A percentile compares a stretch with the other conserved stretches of the same genome.
phyloP scores from a whole-genome alignment of 345 rosid genomes.

The Populus pruinosa region DNA sequence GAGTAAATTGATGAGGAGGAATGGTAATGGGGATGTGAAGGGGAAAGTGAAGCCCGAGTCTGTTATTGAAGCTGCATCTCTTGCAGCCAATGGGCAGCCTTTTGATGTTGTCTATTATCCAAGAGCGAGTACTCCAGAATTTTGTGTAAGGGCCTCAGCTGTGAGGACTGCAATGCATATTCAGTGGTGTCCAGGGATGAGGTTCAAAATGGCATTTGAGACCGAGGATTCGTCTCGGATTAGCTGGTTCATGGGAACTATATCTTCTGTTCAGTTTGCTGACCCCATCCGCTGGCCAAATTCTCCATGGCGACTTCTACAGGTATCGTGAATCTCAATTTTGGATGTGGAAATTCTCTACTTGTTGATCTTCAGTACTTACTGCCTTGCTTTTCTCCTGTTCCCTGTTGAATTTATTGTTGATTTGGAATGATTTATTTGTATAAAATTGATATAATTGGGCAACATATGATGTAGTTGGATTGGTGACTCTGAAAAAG shows the following conservation, averaged over 20 bases:
- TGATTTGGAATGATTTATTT: not conserved
- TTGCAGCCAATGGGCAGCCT: conserved; percentile 58
- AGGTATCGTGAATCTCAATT: conserved; percentile 41
- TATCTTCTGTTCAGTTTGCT: conserved; percentile 69
- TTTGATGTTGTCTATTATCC: conserved; percentile 89
- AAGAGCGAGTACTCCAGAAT: conserved; percentile 78
- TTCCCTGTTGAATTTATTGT: not conserved
- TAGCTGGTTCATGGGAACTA: conserved; percentile 97
- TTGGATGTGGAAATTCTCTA: not conserved
- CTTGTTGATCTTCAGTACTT: not conserved
- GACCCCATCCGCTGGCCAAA: conserved; percentile 82
- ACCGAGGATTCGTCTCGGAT: conserved; percentile 88
- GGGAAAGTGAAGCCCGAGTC: conserved; percentile 65
- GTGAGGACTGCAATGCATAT: conserved; percentile 66
- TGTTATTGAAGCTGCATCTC: conserved; percentile 65
- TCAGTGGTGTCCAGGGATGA: conserved; percentile 86
- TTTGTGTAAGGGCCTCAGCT: conserved; percentile 68
- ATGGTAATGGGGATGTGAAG: conserved; percentile 32
- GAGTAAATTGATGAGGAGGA: conserved; percentile 40
- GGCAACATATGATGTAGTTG: not conserved
- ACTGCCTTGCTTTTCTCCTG: not conserved
- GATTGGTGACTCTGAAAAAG: not conserved
- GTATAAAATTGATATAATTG: not conserved
- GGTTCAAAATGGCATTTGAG: conserved; percentile 97
- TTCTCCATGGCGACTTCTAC: conserved; percentile 91